Conservation (phyloP, 106 monocot genomes). For the Acanthochlamys bracteata region DNA sequence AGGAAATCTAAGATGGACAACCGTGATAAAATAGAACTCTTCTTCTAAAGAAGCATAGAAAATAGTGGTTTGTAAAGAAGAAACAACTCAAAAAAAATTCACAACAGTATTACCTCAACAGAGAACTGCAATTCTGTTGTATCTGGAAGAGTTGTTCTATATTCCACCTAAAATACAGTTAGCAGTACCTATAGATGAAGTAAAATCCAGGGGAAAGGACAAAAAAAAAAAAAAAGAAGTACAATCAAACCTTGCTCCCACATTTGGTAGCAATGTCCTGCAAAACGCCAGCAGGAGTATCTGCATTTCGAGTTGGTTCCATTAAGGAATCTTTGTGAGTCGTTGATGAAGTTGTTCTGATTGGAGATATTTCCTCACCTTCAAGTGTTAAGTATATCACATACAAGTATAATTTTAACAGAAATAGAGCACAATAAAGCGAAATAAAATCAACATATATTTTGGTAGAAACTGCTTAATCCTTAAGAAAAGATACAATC, state of each 20-base stretch:
- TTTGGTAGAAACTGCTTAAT: no score
- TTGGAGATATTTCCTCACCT: constrained; percentile 40
- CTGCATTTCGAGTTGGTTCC: constrained; percentile 30
- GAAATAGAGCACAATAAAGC: no score
- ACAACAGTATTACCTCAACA: constrained; percentile 39
- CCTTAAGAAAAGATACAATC: no score
- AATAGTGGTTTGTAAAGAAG: no score
- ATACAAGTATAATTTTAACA: no score
- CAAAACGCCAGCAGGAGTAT: constrained; percentile 45
- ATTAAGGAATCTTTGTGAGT: constrained; percentile 25
- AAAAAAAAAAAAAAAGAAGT: not conserved
- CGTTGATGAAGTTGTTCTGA: constrained; percentile 15
- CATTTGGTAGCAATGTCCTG: constrained; percentile 62
- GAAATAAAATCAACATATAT: no score
- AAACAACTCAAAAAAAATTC: not conserved
- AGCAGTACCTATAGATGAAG: not conserved
- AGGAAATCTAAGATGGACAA: no score
- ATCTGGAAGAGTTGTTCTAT: constrained; percentile 41
- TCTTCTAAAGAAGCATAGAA: no score
- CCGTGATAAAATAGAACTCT: no score
- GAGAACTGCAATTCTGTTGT: constrained; percentile 55
- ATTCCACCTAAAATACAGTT: constrained; percentile 45
- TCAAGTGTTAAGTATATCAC: constrained; percentile 12
- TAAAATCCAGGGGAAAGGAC: not conserved
- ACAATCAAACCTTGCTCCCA: constrained; percentile 56